phyloP scores from a whole-genome alignment of 108 stramenopile species.

The Schizochytrium sp. region DNA sequence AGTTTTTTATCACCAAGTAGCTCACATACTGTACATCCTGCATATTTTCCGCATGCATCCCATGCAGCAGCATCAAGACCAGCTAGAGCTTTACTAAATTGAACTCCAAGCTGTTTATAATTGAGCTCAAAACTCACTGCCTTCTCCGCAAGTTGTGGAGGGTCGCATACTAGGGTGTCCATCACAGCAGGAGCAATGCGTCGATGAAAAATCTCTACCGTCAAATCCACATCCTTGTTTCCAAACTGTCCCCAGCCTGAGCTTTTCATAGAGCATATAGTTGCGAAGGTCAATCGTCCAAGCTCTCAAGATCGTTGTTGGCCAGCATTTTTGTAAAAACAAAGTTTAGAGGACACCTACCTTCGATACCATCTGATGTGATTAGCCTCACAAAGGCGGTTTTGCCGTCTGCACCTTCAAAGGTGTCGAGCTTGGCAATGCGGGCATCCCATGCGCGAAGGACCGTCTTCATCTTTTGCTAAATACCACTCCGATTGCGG shows the following conservation, averaged over 20 bases:
- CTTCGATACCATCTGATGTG: background rate
- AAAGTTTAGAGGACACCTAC: background rate
- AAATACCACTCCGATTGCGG: too few relatives aligned
- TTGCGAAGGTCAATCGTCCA: too few relatives aligned
- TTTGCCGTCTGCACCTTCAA: conserved; percentile 2
- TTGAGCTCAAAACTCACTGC: conserved; percentile 22
- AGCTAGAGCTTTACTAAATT: background rate
- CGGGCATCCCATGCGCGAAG: background rate
- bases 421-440: background rate
- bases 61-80: conserved; percentile 38
- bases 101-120: conserved; percentile 28
- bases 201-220: conserved; percentile 18
- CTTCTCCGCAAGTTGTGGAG: background rate
- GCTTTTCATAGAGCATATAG: background rate
- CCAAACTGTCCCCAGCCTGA: conserved; percentile 50
- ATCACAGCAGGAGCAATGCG: conserved; percentile 23
- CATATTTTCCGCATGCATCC: conserved; percentile 45
- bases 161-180: background rate
- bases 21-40: conserved; percentile 3
- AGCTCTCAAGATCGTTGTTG: background rate
- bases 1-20: background rate
- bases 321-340: background rate
- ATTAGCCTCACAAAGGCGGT: background rate
- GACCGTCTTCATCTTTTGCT: background rate
- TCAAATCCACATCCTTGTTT: conserved; percentile 37